Evolutionary conservation across 192 early-diverging fungal genomes (phyloP).

Genomic region (Mortierella hygrophila): DNA sequence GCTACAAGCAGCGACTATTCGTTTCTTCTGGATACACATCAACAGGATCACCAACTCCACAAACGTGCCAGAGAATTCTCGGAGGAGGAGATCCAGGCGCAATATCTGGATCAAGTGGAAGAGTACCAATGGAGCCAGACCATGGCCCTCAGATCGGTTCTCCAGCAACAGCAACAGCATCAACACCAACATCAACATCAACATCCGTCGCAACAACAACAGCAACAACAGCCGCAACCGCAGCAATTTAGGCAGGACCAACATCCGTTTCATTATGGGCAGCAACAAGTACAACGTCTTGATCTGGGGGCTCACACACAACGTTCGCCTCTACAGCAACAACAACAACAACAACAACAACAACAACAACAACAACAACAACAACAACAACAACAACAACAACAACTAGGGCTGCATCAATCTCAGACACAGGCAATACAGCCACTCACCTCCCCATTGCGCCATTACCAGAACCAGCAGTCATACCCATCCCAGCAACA

Average conservation of each 20-base stretch:
- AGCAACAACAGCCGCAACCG: slow-evolving; percentile 11
- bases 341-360: slow-evolving; percentile 12
- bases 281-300: slow-evolving; percentile 10
- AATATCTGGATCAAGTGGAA: slow-evolving; percentile 49
- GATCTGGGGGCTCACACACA: slow-evolving; percentile 16
- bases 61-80: slow-evolving; percentile 39
- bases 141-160: slow-evolving; percentile 36
- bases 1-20: slow-evolving; percentile 12
- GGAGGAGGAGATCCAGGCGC: slow-evolving; percentile 33
- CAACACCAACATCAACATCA: slow-evolving; percentile 10
- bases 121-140: slow-evolving; percentile 46
- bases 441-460: neutral
- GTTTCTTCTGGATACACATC: slow-evolving; percentile 2
- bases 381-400: slow-evolving; percentile 9
- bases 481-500: slow-evolving; percentile 17
- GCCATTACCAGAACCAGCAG: slow-evolving; percentile 3
- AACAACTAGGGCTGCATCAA: slow-evolving; percentile 14
- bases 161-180: slow-evolving; percentile 28
- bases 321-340: slow-evolving; percentile 8
- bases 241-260: slow-evolving; percentile 5
- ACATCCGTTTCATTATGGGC: neutral
- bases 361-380: slow-evolving; percentile 10
- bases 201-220: slow-evolving; percentile 20
- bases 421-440: neutral
- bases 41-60: slow-evolving; percentile 1